Conservation (phyloP, 805 yeast genomes). For the Teunomyces funiuensis region DNA sequence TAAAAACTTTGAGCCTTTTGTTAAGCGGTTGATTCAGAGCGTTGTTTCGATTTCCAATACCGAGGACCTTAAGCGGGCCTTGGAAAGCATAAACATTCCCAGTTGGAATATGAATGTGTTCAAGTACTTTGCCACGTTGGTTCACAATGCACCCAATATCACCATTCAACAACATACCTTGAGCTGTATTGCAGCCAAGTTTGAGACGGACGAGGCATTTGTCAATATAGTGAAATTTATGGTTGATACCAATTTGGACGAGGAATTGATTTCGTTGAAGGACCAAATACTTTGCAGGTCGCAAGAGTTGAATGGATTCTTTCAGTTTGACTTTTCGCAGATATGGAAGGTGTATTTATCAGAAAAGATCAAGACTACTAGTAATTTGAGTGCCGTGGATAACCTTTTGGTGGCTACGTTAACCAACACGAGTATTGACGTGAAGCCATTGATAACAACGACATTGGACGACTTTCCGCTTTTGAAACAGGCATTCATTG, state of each 20-base stretch:
- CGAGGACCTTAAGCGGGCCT: slow-evolving; percentile 24
- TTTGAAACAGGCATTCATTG: slow-evolving; percentile 16
- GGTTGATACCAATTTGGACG: slow-evolving; percentile 23
- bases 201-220: slow-evolving; percentile 17
- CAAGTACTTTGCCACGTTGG: slow-evolving; percentile 31
- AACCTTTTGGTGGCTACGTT: slow-evolving; percentile 15
- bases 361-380: slow-evolving; percentile 11
- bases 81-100: slow-evolving; percentile 19
- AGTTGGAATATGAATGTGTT: slow-evolving; percentile 33
- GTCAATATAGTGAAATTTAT: slow-evolving; percentile 22
- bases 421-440: slow-evolving; percentile 14
- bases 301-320: slow-evolving; percentile 11
- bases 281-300: slow-evolving; percentile 15
- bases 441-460: slow-evolving; percentile 15
- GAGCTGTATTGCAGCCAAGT: slow-evolving; percentile 18
- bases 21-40: slow-evolving; percentile 35
- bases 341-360: slow-evolving; percentile 21
- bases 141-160: slow-evolving; percentile 36
- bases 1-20: slow-evolving; percentile 24
- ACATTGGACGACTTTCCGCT: slow-evolving; percentile 24
- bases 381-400: slow-evolving; percentile 19
- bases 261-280: slow-evolving; percentile 23
- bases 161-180: slow-evolving; percentile 27
- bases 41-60: slow-evolving; percentile 26
- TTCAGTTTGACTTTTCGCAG: slow-evolving; percentile 14